Conservation (phyloP, 768 basidiomycete species). For the Crassisporium funariophilum region DNA sequence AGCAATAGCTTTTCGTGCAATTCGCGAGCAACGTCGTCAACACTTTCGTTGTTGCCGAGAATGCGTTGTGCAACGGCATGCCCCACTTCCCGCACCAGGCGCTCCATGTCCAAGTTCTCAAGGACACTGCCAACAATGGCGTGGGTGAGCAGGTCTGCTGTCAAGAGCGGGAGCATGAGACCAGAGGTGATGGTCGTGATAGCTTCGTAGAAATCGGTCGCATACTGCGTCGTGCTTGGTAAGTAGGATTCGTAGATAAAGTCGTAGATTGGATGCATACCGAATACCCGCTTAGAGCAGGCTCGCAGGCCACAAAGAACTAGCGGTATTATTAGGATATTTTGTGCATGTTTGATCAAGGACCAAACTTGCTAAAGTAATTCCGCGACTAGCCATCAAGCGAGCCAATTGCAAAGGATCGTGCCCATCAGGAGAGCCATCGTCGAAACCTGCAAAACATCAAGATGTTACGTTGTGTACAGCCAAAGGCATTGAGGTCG, state of each 20-base stretch:
- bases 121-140: constrained; percentile 96
- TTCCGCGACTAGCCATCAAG: constrained; percentile 88
- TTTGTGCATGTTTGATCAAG: background rate
- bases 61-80: constrained; percentile 91
- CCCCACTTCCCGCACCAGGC: constrained; percentile 92
- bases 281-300: constrained; percentile 90
- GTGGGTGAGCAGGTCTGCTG: constrained; percentile 90
- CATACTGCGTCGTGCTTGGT: constrained; percentile 53
- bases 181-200: constrained; percentile 93
- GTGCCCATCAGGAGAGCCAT: constrained; percentile 91
- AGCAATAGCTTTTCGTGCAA: constrained; percentile 89
- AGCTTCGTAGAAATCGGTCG: constrained; percentile 94
- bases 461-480: constrained; percentile 11
- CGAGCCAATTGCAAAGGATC: constrained; percentile 89
- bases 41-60: constrained; percentile 90
- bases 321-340: constrained; percentile 31
- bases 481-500: constrained; percentile 14
- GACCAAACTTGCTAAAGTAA: constrained; percentile 70
- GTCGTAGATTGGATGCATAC: constrained; percentile 42
- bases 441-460: constrained; percentile 72
- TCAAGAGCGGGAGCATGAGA: constrained; percentile 93
- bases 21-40: constrained; percentile 95
- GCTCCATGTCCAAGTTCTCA: constrained; percentile 98
- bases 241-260: background rate
- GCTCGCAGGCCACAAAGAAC: constrained; percentile 99